Conservation (phyloP, 257 asterid genomes). For the Primulina eburnea region DNA sequence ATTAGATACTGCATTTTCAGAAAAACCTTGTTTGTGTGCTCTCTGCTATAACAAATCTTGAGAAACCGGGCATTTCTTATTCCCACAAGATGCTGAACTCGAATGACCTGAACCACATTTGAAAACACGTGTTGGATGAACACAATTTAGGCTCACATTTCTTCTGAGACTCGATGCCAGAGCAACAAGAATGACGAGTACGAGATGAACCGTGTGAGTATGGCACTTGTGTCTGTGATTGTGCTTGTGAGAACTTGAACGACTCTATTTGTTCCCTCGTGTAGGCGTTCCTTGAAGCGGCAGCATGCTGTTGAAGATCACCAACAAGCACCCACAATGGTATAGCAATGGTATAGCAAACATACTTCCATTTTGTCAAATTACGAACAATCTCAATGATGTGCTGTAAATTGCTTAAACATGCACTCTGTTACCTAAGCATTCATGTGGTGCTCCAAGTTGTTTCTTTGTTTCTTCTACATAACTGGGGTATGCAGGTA, state of each 20-base stretch:
- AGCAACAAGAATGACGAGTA: constrained; percentile 25
- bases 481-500: too few species aligned
- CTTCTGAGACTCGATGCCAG: constrained; percentile 26
- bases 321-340: constrained; percentile 72
- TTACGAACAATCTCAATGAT: too few species aligned
- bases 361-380: too few species aligned
- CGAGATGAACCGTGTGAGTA: constrained; percentile 4
- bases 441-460: too few species aligned
- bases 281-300: constrained; percentile 35
- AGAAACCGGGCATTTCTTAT: constrained; percentile 15
- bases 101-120: constrained; percentile 7
- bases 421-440: too few species aligned
- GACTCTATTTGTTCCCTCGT: constrained; percentile 17
- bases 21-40: constrained; percentile 20
- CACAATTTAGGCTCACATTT: constrained; percentile 20
- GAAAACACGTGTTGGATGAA: constrained; percentile 27
- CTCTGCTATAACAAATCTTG: constrained; percentile 16
- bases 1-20: background rate
- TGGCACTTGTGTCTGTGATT: constrained; percentile 10
- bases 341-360: too few species aligned
- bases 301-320: constrained; percentile 80
- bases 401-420: too few species aligned
- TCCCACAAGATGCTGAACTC: constrained; percentile 17
- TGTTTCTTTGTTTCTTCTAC: too few species aligned
- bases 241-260: constrained; percentile 13